Percentiles rank a stretch among this genome's conserved stretches.
phyloP scores from a whole-genome alignment of 2,329 filamentous ascomycete species.

The Ceratocystis huliohia region DNA sequence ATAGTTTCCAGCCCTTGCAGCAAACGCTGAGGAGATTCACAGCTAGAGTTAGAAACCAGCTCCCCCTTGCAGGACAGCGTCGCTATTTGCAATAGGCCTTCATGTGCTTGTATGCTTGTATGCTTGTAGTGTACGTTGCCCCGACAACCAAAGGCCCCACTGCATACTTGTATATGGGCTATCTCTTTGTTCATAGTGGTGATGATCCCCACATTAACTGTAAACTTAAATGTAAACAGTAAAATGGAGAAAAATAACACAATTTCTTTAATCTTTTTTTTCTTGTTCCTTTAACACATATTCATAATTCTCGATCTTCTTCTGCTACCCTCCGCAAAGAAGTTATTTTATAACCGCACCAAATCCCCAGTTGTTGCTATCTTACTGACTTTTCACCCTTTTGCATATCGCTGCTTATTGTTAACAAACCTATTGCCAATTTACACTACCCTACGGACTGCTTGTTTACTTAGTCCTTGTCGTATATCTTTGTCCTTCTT shows the following conservation, averaged over 20 bases:
- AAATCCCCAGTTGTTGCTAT: no score
- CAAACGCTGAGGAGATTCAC: background rate
- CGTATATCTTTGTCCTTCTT: background rate
- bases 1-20: background rate
- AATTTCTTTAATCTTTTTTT: background rate
- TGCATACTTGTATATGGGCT: no score
- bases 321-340: background rate
- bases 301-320: background rate
- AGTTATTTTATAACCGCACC: background rate
- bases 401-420: no score
- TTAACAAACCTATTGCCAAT: no score
- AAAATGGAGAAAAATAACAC: conserved; percentile 1
- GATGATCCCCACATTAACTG: background rate
- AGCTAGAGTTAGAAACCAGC: background rate
- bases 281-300: background rate
- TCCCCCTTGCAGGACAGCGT: background rate
- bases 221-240: background rate
- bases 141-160: background rate
- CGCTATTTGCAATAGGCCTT: background rate
- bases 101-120: no score
- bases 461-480: background rate
- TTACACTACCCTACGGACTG: background rate
- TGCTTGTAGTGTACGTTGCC: background rate
- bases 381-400: no score
- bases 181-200: background rate